Percentiles rank a stretch among this genome's conserved stretches.
These are phyloP conservation scores for Eimeria zaria DNA, from an alignment of 169 alveolate species.

Conservation along the genomic window DNA sequence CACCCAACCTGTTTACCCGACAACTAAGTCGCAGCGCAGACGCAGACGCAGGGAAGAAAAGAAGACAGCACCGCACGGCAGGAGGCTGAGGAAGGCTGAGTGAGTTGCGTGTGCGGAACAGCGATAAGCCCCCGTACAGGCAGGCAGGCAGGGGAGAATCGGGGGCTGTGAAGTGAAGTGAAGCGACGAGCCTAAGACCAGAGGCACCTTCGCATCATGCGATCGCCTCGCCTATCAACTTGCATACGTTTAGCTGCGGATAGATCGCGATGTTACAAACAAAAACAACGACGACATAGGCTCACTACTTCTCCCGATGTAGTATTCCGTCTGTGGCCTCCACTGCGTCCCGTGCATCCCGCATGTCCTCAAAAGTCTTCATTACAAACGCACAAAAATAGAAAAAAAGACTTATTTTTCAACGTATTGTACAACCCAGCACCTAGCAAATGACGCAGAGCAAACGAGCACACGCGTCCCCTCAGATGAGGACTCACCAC, in stretches of 20 bases:
- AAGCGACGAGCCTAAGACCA: conserved; percentile 74
- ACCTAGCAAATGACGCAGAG: neutral
- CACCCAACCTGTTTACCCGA: conserved; percentile 70
- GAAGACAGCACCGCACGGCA: conserved; percentile 48
- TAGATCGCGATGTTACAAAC: neutral
- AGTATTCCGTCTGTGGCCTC: conserved; percentile 73
- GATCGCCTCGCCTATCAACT: conserved; percentile 16
- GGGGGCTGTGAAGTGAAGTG: conserved; percentile 40
- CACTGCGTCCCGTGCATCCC: conserved; percentile 70
- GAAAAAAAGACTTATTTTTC: neutral
- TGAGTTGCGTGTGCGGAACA: neutral
- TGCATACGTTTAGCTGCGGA: conserved; percentile 3
- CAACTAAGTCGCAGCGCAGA: conserved; percentile 76
- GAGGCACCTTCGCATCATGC: conserved; percentile 73
- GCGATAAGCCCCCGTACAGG: neutral
- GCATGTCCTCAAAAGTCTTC: conserved; percentile 58
- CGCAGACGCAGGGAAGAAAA: conserved; percentile 67
- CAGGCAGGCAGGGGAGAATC: conserved; percentile 30
- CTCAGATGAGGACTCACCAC: conserved; percentile 53
- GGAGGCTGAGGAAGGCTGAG: conserved; percentile 8
- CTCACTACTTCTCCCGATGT: conserved; percentile 74
- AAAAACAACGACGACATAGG: neutral
- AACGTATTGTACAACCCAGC: too few relatives aligned
- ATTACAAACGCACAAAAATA: neutral
- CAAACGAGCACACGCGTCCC: neutral